Conservation (phyloP, 2,329 filamentous ascomycete genomes). For the Claviceps maximensis region DNA sequence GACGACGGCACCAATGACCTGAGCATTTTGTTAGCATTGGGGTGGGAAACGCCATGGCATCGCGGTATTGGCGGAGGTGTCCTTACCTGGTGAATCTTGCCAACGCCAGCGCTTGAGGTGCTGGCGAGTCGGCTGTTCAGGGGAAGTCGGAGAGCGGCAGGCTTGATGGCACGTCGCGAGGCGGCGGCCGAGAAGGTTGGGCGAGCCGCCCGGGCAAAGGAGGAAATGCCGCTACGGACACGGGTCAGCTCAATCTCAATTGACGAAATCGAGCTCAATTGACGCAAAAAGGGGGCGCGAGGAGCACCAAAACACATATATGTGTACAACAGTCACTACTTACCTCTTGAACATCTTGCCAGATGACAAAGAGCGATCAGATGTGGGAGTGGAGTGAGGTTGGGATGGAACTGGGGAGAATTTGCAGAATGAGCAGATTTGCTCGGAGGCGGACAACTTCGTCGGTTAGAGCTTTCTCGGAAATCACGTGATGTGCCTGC, state of each 20-base stretch:
- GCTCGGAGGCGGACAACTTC: slow-evolving; percentile 29
- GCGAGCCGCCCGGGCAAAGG: slow-evolving; percentile 49
- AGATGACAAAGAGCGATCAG: slow-evolving; percentile 53
- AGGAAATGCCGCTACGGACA: slow-evolving; percentile 49
- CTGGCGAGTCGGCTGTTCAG: slow-evolving; percentile 46
- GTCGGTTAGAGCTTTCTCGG: slow-evolving; percentile 30
- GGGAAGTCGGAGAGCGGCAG: slow-evolving; percentile 41
- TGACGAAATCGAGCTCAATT: slow-evolving; percentile 41
- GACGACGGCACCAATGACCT: slow-evolving; percentile 98
- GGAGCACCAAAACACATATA: slow-evolving; percentile 13
- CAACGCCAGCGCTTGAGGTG: slow-evolving; percentile 43
- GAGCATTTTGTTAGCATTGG: slow-evolving; percentile 32
- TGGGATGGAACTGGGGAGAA: slow-evolving; percentile 35
- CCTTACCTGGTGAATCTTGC: slow-evolving; percentile 57
- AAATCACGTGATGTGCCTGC: slow-evolving; percentile 25
- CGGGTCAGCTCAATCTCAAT: slow-evolving; percentile 33
- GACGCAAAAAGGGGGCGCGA: slow-evolving; percentile 12
- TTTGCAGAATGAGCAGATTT: slow-evolving; percentile 37
- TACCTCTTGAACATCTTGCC: slow-evolving; percentile 76
- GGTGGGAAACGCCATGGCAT: not conserved
- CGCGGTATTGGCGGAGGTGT: slow-evolving; percentile 3
- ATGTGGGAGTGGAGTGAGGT: slow-evolving; percentile 46
- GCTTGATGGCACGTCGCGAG: slow-evolving; percentile 44
- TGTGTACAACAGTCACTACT: slow-evolving; percentile 26
- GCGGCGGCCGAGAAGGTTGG: slow-evolving; percentile 45